Conservation (phyloP, 768 basidiomycete genomes). For the Pleurotus platypus region DNA sequence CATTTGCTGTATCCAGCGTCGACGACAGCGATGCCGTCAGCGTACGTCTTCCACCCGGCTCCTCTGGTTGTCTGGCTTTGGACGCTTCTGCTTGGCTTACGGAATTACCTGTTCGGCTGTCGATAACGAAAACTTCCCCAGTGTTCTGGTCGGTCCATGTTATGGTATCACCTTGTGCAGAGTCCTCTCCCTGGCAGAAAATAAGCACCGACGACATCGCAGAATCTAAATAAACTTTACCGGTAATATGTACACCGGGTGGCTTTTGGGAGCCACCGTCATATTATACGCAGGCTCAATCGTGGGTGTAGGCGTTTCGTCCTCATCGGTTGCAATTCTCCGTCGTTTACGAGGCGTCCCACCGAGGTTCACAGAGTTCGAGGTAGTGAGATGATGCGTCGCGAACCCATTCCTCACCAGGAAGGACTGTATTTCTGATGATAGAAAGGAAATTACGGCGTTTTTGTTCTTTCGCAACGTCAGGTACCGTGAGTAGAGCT, state of each 20-base stretch:
- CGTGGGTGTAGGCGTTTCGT: background rate
- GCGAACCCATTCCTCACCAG: constrained; percentile 62
- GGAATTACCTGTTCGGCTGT: constrained; percentile 71
- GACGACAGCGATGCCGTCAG: constrained; percentile 12
- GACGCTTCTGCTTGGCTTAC: constrained; percentile 27
- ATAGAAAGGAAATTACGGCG: constrained; percentile 52
- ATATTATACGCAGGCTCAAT: background rate
- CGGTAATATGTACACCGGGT: constrained; percentile 6
- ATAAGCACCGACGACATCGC: background rate
- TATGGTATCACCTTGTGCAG: constrained; percentile 28
- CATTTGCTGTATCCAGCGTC: constrained; percentile 16
- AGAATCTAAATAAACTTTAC: background rate
- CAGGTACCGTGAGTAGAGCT: constrained; percentile 5
- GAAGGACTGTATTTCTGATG: constrained; percentile 57
- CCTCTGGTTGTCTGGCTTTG: constrained; percentile 8
- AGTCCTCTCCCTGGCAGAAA: constrained; percentile 9
- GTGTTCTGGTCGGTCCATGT: constrained; percentile 66
- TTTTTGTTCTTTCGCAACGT: constrained; percentile 48
- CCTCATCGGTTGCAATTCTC: constrained; percentile 25
- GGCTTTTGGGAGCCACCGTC: background rate
- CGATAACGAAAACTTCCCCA: constrained; percentile 54
- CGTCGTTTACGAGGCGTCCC: constrained; percentile 50
- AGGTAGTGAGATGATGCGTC: constrained; percentile 16
- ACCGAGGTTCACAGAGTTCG: constrained; percentile 14
- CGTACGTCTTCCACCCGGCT: constrained; percentile 11